Conservation (phyloP, 2,329 filamentous ascomycete species). For the Aspergillus fumigatiaffinis region DNA sequence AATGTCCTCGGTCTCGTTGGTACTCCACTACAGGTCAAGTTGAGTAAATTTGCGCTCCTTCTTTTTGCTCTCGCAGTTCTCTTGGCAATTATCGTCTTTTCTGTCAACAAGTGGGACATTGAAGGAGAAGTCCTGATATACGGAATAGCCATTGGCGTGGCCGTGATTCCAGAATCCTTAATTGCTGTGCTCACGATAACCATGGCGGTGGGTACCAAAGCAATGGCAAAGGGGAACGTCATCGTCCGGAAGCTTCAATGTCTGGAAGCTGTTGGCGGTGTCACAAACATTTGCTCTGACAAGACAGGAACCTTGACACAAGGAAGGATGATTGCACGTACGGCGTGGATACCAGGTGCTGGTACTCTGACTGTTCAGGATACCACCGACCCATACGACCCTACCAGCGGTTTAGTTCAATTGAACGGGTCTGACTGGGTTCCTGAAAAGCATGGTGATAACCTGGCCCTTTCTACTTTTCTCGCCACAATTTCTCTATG, state of each 20-base stretch:
- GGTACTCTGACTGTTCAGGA: constrained; percentile 52
- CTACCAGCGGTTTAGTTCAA: constrained; percentile 48
- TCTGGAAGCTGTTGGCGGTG: constrained; percentile 55
- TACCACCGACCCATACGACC: constrained; percentile 53
- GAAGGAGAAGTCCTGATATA: constrained; percentile 59
- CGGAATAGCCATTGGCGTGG: constrained; percentile 54
- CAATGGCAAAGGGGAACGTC: constrained; percentile 51
- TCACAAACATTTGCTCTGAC: constrained; percentile 57
- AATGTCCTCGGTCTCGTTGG: constrained; percentile 56
- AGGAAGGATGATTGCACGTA: constrained; percentile 58
- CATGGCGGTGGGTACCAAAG: constrained; percentile 54
- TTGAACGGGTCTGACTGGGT: constrained; percentile 32
- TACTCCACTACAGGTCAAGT: constrained; percentile 78
- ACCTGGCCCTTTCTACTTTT: constrained; percentile 45
- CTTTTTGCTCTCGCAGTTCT: constrained; percentile 69
- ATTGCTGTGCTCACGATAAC: constrained; percentile 61
- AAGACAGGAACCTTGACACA: constrained; percentile 55
- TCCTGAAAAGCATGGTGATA: constrained; percentile 21
- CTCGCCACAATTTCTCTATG: constrained; percentile 54
- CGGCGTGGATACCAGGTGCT: constrained; percentile 53
- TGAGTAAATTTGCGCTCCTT: constrained; percentile 78
- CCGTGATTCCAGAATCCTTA: constrained; percentile 61
- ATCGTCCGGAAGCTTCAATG: constrained; percentile 53
- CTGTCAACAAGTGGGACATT: constrained; percentile 54
- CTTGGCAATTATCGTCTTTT: constrained; percentile 60